phyloP scores from a whole-genome alignment of 805 yeast species.

The Wickerhamomyces chambardii region DNA sequence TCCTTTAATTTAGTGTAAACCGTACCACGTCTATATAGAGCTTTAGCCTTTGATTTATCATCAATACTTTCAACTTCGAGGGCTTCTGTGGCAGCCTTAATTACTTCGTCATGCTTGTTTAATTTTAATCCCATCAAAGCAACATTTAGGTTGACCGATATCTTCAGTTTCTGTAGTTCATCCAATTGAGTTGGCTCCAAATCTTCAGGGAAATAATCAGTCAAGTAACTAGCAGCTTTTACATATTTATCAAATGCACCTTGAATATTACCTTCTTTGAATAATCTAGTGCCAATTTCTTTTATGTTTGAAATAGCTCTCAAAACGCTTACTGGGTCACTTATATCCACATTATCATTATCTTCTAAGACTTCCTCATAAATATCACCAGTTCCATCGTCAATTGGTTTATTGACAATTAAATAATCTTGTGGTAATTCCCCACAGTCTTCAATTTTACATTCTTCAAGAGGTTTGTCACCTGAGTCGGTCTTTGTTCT shows the following conservation, averaged over 20 bases:
- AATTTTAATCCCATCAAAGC: conserved; percentile 67
- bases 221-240: conserved; percentile 63
- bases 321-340: conserved; percentile 57
- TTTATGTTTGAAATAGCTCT: conserved; percentile 59
- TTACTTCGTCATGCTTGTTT: conserved; percentile 41
- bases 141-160: conserved; percentile 61
- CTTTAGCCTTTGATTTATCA: conserved; percentile 72
- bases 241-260: conserved; percentile 59
- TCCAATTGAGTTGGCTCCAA: conserved; percentile 44
- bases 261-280: conserved; percentile 53
- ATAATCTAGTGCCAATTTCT: conserved; percentile 66
- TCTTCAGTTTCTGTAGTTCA: conserved; percentile 42
- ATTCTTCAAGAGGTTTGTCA: conserved; percentile 68
- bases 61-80: conserved; percentile 49
- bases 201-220: conserved; percentile 68
- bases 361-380: conserved; percentile 73
- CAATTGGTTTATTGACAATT: conserved; percentile 31
- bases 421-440: conserved; percentile 51
- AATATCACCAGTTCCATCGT: conserved; percentile 80
- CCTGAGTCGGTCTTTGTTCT: conserved; percentile 49
- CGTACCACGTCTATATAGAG: conserved; percentile 76
- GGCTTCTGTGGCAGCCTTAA: conserved; percentile 58
- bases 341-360: conserved; percentile 54
- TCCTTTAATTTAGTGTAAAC: conserved; percentile 59
- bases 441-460: conserved; percentile 74